These are phyloP conservation scores for Cnidoscolus chayamansa DNA, from an alignment of 441 rosid species.

Conservation along the genomic window DNA sequence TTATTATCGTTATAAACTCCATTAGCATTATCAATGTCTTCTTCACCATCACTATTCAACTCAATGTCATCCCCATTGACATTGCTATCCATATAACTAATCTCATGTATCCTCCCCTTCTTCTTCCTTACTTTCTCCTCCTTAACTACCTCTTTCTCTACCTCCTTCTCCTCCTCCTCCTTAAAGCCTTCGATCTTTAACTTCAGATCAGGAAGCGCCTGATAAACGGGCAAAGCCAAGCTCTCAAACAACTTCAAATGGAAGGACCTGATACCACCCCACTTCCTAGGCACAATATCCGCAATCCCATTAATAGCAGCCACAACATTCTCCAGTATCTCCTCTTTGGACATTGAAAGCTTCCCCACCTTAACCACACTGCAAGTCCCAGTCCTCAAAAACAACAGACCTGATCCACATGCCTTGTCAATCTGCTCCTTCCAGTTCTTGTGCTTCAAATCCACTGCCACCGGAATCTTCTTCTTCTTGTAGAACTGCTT, in stretches of 20 bases:
- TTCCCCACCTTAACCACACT: conserved; percentile 72
- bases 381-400: conserved; percentile 74
- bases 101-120: conserved; percentile 76
- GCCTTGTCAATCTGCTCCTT: conserved; percentile 80
- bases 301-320: conserved; percentile 62
- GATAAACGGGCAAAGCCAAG: conserved; percentile 80
- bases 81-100: conserved; percentile 65
- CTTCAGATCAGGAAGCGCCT: conserved; percentile 72
- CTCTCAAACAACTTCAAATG: conserved; percentile 81
- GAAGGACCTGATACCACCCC: conserved; percentile 77
- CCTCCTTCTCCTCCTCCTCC: conserved; percentile 27
- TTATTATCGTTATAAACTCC: conserved; percentile 11
- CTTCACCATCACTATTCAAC: conserved; percentile 25
- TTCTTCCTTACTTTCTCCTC: conserved; percentile 36
- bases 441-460: conserved; percentile 83
- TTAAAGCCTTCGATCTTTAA: conserved; percentile 54
- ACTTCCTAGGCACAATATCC: conserved; percentile 65
- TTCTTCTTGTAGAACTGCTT: conserved; percentile 75
- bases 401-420: conserved; percentile 66
- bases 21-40: conserved; percentile 15
- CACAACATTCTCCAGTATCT: conserved; percentile 56
- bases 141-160: conserved; percentile 24
- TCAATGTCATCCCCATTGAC: conserved; percentile 37
- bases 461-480: conserved; percentile 70
- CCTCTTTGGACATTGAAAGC: conserved; percentile 51